A percentile compares a stretch with the other conserved stretches of the same genome.
These are phyloP conservation scores for Skeletonema costatum DNA, from an alignment of 108 stramenopile genomes.

Conservation along the genomic window DNA sequence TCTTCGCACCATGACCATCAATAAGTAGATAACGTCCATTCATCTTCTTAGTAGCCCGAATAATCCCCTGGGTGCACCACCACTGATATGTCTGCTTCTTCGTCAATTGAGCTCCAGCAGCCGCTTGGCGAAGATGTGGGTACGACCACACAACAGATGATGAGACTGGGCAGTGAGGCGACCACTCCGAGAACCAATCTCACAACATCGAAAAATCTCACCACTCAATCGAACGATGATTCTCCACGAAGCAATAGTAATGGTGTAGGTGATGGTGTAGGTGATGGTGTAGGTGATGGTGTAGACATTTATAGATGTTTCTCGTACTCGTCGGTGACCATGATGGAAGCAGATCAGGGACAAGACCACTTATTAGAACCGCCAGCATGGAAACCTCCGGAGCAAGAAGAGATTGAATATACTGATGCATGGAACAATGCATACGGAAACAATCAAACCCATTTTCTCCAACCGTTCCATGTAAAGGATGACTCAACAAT, in stretches of 20 bases:
- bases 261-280: background rate
- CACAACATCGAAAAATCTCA: background rate
- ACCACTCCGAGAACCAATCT: background rate
- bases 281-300: background rate
- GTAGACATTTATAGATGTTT: background rate
- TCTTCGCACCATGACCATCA: too few species aligned
- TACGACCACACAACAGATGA: background rate
- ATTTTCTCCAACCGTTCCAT: conserved; percentile 12
- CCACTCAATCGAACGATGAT: background rate
- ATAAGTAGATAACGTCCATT: too few species aligned
- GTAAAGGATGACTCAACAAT: conserved; percentile 25
- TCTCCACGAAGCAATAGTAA: background rate
- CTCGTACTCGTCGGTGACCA: background rate
- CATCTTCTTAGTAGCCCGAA: too few species aligned
- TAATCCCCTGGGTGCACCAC: background rate
- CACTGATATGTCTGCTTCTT: background rate
- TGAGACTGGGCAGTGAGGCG: background rate
- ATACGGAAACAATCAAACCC: conserved; percentile 24
- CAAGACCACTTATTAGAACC: conserved; percentile 9
- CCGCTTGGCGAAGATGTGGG: background rate
- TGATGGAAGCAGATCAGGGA: background rate
- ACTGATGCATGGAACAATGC: conserved; percentile 39
- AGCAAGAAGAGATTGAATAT: conserved; percentile 35
- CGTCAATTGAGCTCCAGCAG: background rate
- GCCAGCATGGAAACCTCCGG: conserved; percentile 39